Evolutionary conservation across 2,329 filamentous ascomycete species (phyloP).

Genomic region (Cercospora zeae-maydis): DNA sequence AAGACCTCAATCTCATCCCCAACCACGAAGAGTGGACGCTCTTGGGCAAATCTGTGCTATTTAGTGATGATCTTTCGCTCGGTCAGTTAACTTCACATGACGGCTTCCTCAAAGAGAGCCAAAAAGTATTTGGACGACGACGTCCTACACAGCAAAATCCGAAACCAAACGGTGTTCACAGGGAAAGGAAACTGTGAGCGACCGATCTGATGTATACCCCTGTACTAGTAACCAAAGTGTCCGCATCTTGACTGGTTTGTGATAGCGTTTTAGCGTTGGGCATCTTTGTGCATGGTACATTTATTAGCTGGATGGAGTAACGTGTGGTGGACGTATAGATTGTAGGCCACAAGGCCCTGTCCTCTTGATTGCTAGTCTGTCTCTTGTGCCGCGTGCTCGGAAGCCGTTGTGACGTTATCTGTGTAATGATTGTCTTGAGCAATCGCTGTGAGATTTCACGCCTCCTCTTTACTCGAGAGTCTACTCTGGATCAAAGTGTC

Average conservation of each 20-base stretch:
- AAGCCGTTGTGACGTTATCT: too few species aligned
- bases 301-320: neutral
- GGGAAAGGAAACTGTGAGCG: constrained; percentile 2
- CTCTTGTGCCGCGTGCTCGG: too few species aligned
- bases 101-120: constrained; percentile 24
- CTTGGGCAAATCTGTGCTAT: constrained; percentile 40
- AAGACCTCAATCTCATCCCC: constrained; percentile 6
- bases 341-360: too few species aligned
- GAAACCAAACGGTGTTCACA: constrained; percentile 4
- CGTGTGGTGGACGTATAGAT: too few species aligned
- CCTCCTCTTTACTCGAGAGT: too few species aligned
- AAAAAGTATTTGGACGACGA: constrained; percentile 24
- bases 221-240: constrained; percentile 15
- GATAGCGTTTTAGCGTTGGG: neutral
- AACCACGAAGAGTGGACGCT: constrained; percentile 38
- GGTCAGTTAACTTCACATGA: constrained; percentile 23
- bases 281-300: neutral
- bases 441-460: too few species aligned
- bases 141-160: neutral
- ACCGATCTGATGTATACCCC: constrained; percentile 12
- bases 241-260: constrained; percentile 14
- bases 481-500: too few species aligned
- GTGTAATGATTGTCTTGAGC: too few species aligned
- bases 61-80: constrained; percentile 38
- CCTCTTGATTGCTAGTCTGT: too few species aligned